A percentile compares a stretch with the other conserved stretches of the same genome.
Evolutionary conservation across 768 basidiomycete genomes (phyloP).

Genomic region (Mycena crocata): DNA sequence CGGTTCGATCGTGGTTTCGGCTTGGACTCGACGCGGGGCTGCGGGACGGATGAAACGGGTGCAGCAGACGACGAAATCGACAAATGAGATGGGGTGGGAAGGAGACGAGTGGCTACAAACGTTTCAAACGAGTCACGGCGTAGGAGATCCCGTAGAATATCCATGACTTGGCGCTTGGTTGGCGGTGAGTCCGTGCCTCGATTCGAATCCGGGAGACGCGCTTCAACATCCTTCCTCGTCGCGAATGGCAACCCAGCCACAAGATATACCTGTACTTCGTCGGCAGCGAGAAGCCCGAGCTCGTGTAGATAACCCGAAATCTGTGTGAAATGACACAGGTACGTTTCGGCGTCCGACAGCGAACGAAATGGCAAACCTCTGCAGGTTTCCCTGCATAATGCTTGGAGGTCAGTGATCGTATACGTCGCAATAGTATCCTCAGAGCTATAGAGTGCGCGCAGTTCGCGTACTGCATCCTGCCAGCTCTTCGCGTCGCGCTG

Average conservation of each 20-base stretch:
- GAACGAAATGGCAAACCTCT: neutral
- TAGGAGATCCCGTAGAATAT: neutral
- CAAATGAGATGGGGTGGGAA: neutral
- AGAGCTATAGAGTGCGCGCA: neutral
- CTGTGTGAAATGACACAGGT: neutral
- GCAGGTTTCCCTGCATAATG: neutral
- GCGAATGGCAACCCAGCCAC: neutral
- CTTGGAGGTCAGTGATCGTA: neutral
- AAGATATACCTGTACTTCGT: neutral
- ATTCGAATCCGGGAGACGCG: constrained; percentile 1
- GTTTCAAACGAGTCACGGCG: neutral
- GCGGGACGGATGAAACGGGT: neutral
- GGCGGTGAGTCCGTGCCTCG: constrained; percentile 1
- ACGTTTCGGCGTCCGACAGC: neutral
- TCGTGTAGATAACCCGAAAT: constrained; percentile 7
- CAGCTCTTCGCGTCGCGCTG: constrained; percentile 2
- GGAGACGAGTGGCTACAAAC: neutral
- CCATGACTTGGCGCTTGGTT: neutral
- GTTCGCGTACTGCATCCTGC: constrained; percentile 1
- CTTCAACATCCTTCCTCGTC: neutral
- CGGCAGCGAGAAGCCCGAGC: neutral
- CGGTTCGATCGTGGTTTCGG: constrained; percentile 1
- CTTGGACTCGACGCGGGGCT: neutral
- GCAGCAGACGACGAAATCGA: neutral
- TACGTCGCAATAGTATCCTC: neutral